These are phyloP conservation scores for Vitis hybrid DNA, from an alignment of 177 flowering plant species.

Conservation along the genomic window DNA sequence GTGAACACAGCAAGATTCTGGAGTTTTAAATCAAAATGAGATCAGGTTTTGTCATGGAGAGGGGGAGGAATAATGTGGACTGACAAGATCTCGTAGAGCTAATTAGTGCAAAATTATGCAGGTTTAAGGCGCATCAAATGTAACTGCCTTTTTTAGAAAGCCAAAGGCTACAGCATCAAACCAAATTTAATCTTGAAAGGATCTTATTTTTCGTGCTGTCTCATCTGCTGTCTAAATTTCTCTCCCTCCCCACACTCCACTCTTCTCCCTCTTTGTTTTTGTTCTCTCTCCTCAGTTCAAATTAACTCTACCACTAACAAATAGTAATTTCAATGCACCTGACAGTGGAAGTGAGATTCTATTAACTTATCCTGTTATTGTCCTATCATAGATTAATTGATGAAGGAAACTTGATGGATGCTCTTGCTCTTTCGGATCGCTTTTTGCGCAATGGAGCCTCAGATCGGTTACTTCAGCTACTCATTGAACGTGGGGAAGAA, in stretches of 20 bases:
- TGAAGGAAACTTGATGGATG: conserved; percentile 93
- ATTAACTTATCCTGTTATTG: not conserved
- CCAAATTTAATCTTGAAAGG: not conserved
- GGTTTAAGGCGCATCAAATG: not conserved
- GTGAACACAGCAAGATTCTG: no score
- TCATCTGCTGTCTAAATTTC: not conserved
- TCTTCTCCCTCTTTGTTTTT: not conserved
- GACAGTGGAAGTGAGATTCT: not conserved
- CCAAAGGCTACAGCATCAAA: not conserved
- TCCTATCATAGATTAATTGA: conserved; percentile 61
- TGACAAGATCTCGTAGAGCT: no score
- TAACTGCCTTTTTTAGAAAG: not conserved
- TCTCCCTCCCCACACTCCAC: not conserved
- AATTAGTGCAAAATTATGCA: no score
- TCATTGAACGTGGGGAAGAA: conserved; percentile 80
- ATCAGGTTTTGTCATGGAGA: no score
- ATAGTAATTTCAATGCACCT: not conserved
- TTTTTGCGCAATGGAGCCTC: conserved; percentile 95
- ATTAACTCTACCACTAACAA: no score
- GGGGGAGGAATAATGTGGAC: no score
- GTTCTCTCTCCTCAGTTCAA: not conserved
- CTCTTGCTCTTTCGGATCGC: conserved; percentile 98
- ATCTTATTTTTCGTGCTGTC: not conserved
- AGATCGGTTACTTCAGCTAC: conserved; percentile 80
- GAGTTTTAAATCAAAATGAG: no score